Evolutionary conservation across 768 basidiomycete genomes (phyloP), one percentile per base, ranked within the genome.

Genomic region (Boletus coccyginus): DNA sequence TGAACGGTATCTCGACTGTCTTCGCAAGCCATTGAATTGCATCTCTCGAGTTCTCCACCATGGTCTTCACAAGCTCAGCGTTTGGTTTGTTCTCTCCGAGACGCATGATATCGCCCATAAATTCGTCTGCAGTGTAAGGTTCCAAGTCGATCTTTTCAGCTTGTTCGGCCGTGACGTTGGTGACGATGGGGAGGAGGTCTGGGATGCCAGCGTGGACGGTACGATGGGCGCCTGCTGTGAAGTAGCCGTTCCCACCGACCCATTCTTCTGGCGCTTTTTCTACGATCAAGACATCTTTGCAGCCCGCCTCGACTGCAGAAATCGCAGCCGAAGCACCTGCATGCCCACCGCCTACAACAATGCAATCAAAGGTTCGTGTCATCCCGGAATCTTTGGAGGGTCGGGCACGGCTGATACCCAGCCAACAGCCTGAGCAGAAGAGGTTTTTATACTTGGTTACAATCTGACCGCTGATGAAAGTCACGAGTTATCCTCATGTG

Each of bases 211-310:
- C 72, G 61, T 88, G 87, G 4, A 80, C 82, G 12, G 82, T 86
- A 51, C 87, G 82, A 63, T 82, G 77, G 8, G 86, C 84, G 21
- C 86, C 86, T 11, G 86, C 85, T 32, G 86, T 87, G 71, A 88
- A 88, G 70, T 82, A 86, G 17, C 85, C 83, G 62, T 90, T 88
- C 17, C 86, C 87, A 5, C 87, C 87, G 5, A 69, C 78, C 86
- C 86, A 88, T 53, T 79, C 78, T 40, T 71, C 62, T 1, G 86
- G 83, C 40, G 83, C 84, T 62, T 87, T 87, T 63, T 88, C 86
- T 49, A 88, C 71, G 52, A 88, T 71, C 42, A 88, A 73, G 57
- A 87, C 84, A 75, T 78, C 77, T 48, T 69, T 72, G 68, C 84
- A 84, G 40, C 86, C 86, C 48, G 80, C 70, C 58, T 87, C 82